phyloP scores from a whole-genome alignment of 345 rosid species.

The Raphanus sativus region DNA sequence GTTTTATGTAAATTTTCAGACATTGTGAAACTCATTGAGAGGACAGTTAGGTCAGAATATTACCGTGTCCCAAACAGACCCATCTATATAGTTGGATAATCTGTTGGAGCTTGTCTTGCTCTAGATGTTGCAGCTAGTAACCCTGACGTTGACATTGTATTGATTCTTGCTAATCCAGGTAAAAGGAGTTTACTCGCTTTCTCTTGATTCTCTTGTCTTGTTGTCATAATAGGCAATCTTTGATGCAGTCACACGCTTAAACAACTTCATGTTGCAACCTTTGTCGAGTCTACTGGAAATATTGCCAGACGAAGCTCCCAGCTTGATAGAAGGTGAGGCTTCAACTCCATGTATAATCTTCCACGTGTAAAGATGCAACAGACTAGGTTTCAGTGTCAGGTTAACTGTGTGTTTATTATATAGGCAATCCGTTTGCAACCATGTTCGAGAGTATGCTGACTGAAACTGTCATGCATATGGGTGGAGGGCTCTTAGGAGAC shows the following conservation, averaged over 20 bases:
- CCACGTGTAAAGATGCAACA: background rate
- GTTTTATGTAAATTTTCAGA: slow-evolving; percentile 37
- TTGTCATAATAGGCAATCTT: slow-evolving; percentile 8
- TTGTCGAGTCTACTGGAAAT: slow-evolving; percentile 43
- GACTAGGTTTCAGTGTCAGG: background rate
- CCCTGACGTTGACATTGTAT: slow-evolving; percentile 54
- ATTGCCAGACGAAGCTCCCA: slow-evolving; percentile 43
- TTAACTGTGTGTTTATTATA: background rate
- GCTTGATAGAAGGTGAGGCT: slow-evolving; percentile 41
- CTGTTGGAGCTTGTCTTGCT: slow-evolving; percentile 45
- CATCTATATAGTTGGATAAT: slow-evolving; percentile 60
- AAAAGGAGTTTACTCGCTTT: background rate
- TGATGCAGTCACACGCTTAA: slow-evolving; percentile 48
- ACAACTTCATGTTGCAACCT: slow-evolving; percentile 45
- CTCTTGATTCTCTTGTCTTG: background rate
- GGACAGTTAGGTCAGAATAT: slow-evolving; percentile 47
- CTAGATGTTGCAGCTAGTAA: slow-evolving; percentile 59
- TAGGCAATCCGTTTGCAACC: slow-evolving; percentile 41
- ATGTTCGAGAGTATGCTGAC: slow-evolving; percentile 35
- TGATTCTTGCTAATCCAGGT: slow-evolving; percentile 69
- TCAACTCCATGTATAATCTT: background rate
- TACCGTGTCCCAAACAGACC: slow-evolving; percentile 47
- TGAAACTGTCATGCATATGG: slow-evolving; percentile 23
- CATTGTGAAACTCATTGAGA: slow-evolving; percentile 54
- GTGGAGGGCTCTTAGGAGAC: slow-evolving; percentile 37